Base-by-base conservation (phyloP, 805 yeast species). In the Wickerhamiella dianesei region DNA sequence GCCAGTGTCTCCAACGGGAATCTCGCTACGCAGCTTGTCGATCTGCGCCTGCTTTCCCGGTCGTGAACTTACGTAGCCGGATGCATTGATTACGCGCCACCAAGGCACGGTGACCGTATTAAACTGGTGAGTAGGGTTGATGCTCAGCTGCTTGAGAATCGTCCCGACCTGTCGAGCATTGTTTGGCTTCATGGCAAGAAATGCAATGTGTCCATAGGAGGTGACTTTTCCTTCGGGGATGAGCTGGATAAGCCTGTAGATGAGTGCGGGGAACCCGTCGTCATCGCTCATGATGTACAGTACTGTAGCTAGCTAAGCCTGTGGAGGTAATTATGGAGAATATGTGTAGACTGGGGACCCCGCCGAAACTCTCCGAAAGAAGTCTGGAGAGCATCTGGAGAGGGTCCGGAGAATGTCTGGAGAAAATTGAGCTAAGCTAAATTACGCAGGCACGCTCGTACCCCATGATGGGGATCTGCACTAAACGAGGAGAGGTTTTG, bases 141-240 rank as follows among this genome's bases (percentile, higher is more conserved):
- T 50, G 29, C 70, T 68, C 13, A 76, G 65, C 42, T 73, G 66
- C 60, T 82, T 83, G 49, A 83, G 64, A 0, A 87, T 74, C 29
- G 73, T 71, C 0, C 94, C 94, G 1, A 82, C 92, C 50, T 76
- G 86, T 4, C 94, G 67, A 1, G 92, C 70, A 52, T 81, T 79
- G 44, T 66, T 72, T 0, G 94, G 92, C 44, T 71, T 66, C 25
- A 71, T 72, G 0, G 80, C 67, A 8, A 81, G 62, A 50, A 72
- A 71, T 0, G 92, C 92, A 6, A 83, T 75, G 58, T 81, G 88
- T 2, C 85, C 87, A 54, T 83, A 83, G n/a, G 79, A 70, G 0
- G 86, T 76, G 4, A 78, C 87, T 40, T 63, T 62, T 1, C 87
- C 89, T 4, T 53, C 50, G 0, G 94, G 94, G 3, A 82, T 70